These are phyloP conservation scores for Podospora australis DNA, from an alignment of 495 filamentous ascomycete genomes.

Conservation along the genomic window DNA sequence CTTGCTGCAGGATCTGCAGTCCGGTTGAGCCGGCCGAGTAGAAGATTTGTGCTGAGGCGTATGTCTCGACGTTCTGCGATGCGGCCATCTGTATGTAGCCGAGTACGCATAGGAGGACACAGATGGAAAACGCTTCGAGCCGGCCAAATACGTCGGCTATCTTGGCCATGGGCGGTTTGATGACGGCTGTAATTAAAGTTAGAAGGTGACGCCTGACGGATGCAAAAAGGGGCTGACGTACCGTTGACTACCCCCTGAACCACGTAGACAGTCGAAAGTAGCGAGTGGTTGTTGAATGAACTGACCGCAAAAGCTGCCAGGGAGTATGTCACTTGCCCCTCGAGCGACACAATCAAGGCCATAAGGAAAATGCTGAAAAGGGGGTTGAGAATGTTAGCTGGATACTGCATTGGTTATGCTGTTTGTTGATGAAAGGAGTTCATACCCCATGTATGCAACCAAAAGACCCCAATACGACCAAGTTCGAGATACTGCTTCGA, in stretches of 20 bases:
- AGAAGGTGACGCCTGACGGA: background rate
- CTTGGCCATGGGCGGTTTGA: conserved; percentile 40
- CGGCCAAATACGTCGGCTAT: conserved; percentile 40
- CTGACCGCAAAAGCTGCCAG: conserved; percentile 44
- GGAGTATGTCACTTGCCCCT: conserved; percentile 39
- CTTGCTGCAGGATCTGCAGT: conserved; percentile 50
- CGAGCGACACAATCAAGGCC: conserved; percentile 41
- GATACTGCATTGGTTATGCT: background rate
- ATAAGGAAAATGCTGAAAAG: conserved; percentile 37
- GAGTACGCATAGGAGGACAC: conserved; percentile 28
- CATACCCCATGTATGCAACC: conserved; percentile 40
- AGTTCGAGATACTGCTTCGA: conserved; percentile 41
- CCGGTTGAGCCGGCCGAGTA: conserved; percentile 44
- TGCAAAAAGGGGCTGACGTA: too few species aligned
- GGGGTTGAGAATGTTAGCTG: too few species aligned
- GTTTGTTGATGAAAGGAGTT: background rate
- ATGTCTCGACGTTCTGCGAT: conserved; percentile 32
- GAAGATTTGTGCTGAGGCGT: conserved; percentile 43
- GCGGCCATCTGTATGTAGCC: conserved; percentile 36
- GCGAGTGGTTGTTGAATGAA: conserved; percentile 51
- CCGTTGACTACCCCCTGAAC: conserved; percentile 47
- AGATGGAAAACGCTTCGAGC: conserved; percentile 33
- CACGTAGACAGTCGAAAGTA: conserved; percentile 51
- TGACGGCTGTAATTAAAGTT: conserved; percentile 24
- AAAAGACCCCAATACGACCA: conserved; percentile 42